Percentiles rank a stretch among this genome's conserved stretches.
Conservation (phyloP, 108 stramenopile genomes). For the Cyclotella atomus region DNA sequence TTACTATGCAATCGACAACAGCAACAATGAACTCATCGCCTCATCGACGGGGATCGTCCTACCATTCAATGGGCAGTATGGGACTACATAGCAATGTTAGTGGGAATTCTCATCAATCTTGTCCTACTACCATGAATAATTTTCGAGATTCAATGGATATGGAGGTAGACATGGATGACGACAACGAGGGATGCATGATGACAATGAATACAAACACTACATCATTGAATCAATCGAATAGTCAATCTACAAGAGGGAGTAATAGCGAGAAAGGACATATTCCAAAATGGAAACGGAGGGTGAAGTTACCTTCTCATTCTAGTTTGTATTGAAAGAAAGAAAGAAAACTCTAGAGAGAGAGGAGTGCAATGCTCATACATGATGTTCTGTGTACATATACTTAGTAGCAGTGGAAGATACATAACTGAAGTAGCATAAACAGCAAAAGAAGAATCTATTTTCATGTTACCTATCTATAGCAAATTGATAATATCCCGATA, state of each 20-base stretch:
- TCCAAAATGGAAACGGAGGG: constrained; percentile 23
- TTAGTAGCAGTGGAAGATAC: no score
- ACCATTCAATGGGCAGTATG: constrained; percentile 18
- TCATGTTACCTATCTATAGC: no score
- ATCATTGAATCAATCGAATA: neutral
- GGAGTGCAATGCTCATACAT: neutral
- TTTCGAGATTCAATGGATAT: no score
- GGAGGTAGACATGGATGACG: constrained; percentile 20
- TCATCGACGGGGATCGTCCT: constrained; percentile 7
- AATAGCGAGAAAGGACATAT: neutral
- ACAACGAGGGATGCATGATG: no score
- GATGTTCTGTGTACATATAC: neutral
- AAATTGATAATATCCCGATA: no score
- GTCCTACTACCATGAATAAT: neutral
- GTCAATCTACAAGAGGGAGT: neutral
- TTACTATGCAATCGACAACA: no score
- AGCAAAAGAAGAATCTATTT: no score
- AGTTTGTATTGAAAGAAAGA: constrained; percentile 22
- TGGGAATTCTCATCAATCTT: constrained; percentile 17
- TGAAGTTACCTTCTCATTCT: constrained; percentile 28
- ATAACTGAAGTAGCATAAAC: no score
- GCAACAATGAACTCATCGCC: neutral
- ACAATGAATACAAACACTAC: neutral
- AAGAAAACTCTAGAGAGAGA: neutral
- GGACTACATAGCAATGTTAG: neutral